phyloP scores from a whole-genome alignment of 2,329 filamentous ascomycete genomes.

The Microdochium paspali region DNA sequence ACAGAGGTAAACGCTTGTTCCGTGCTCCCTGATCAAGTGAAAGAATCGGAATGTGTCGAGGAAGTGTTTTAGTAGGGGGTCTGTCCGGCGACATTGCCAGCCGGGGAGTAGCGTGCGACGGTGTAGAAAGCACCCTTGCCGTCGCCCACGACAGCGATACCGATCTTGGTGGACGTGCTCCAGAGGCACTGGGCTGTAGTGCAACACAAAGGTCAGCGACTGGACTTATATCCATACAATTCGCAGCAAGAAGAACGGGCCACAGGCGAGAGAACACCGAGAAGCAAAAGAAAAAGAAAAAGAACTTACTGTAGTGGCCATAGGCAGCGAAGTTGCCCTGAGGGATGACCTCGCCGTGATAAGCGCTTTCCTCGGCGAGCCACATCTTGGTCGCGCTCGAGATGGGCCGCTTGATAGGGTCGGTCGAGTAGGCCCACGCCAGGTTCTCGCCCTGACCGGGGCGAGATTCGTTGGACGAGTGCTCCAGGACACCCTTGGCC shows the following conservation, averaged over 20 bases:
- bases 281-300: not conserved
- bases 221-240: too few relatives aligned
- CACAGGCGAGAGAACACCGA: not conserved
- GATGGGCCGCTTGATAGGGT: not conserved
- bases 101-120: slow-evolving; percentile 21
- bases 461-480: not conserved
- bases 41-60: too few relatives aligned
- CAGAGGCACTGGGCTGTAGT: slow-evolving; percentile 17
- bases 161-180: slow-evolving; percentile 20
- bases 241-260: fast-evolving
- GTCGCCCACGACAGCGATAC: slow-evolving; percentile 17
- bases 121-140: slow-evolving; percentile 18
- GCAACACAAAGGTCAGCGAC: not conserved
- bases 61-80: slow-evolving; percentile 18
- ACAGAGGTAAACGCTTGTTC: too few relatives aligned
- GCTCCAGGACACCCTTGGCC: not conserved
- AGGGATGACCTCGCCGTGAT: slow-evolving; percentile 2
- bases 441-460: slow-evolving; percentile 6
- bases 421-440: slow-evolving; percentile 1
- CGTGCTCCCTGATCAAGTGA: too few relatives aligned
- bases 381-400: slow-evolving; percentile 3
- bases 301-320: slow-evolving; percentile 5
- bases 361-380: slow-evolving; percentile 4
- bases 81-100: slow-evolving; percentile 20
- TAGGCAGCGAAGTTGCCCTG: slow-evolving; percentile 4